Evolutionary conservation across 208 protist genomes (phyloP).

Genomic region (Histomonas meleagridis): DNA sequence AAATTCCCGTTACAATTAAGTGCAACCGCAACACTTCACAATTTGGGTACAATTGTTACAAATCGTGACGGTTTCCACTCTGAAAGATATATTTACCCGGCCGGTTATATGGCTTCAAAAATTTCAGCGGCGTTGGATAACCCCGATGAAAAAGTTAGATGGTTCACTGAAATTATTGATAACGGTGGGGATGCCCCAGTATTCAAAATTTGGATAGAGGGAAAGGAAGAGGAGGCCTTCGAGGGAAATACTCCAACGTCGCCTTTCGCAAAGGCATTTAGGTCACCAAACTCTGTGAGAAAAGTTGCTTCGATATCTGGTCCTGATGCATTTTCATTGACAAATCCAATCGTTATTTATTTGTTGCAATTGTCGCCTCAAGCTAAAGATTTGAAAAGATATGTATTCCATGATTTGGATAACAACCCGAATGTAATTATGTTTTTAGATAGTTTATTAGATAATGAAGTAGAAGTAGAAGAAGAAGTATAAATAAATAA

Average conservation of each 20-base stretch:
- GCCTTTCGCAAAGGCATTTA: no score
- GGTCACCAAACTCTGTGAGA: no score
- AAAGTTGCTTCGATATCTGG: not conserved
- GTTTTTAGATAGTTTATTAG: no score
- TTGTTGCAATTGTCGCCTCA: not conserved
- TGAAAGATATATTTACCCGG: slow-evolving; percentile 27
- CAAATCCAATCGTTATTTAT: not conserved
- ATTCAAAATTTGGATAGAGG: not conserved
- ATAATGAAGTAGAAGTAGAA: no score
- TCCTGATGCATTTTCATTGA: not conserved
- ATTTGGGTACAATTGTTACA: not conserved
- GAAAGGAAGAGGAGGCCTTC: no score
- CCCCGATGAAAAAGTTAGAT: not conserved
- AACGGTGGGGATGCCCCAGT: not conserved
- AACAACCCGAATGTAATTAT: no score
- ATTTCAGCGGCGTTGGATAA: not conserved
- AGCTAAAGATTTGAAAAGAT: not conserved
- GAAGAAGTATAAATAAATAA: no score
- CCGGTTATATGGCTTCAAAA: not conserved
- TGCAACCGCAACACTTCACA: not conserved
- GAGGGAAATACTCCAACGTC: no score
- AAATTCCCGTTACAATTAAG: not conserved
- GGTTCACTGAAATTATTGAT: slow-evolving; percentile 14
- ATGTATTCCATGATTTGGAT: not conserved
- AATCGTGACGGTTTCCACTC: not conserved